Percentiles rank a stretch among this genome's conserved stretches.
phyloP scores from a whole-genome alignment of 2,329 filamentous ascomycete genomes.

The Sphaerulina vaccinii region DNA sequence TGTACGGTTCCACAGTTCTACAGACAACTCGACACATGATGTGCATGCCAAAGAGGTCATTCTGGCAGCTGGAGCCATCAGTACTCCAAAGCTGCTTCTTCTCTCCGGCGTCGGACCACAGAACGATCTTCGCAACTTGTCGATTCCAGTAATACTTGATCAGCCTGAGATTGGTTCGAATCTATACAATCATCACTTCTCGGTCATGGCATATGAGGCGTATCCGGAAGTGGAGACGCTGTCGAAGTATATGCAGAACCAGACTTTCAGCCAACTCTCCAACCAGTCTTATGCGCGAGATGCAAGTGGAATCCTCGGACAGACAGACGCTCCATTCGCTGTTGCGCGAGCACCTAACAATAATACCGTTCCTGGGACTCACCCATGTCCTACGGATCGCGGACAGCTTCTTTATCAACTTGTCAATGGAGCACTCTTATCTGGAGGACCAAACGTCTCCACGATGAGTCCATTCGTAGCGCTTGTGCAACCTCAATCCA shows the following conservation, averaged over 20 bases:
- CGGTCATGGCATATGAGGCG: constrained; percentile 32
- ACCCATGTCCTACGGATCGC: constrained; percentile 2
- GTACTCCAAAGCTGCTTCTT: constrained; percentile 64
- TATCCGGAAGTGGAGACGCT: not conserved
- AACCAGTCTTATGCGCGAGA: constrained; percentile 45
- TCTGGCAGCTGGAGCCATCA: constrained; percentile 55
- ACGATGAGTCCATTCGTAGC: constrained; percentile 8
- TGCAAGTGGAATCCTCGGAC: constrained; percentile 50
- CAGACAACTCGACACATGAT: constrained; percentile 12
- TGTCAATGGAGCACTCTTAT: not conserved
- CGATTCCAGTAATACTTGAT: constrained; percentile 56
- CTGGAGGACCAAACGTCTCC: constrained; percentile 5
- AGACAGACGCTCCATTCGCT: constrained; percentile 38
- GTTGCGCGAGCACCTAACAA: constrained; percentile 31
- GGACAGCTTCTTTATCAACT: constrained; percentile 12
- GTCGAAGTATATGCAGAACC: constrained; percentile 7
- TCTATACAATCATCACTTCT: constrained; percentile 33
- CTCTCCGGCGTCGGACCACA: constrained; percentile 62
- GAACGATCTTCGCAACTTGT: constrained; percentile 51
- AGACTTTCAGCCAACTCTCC: constrained; percentile 2
- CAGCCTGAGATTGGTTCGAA: constrained; percentile 40
- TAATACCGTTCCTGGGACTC: not conserved
- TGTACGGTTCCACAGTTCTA: constrained; percentile 6
- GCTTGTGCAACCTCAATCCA: constrained; percentile 57
- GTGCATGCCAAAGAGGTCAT: constrained; percentile 43